phyloP scores from a whole-genome alignment of 495 filamentous ascomycete species.

The Astrocystis sublimbata region DNA sequence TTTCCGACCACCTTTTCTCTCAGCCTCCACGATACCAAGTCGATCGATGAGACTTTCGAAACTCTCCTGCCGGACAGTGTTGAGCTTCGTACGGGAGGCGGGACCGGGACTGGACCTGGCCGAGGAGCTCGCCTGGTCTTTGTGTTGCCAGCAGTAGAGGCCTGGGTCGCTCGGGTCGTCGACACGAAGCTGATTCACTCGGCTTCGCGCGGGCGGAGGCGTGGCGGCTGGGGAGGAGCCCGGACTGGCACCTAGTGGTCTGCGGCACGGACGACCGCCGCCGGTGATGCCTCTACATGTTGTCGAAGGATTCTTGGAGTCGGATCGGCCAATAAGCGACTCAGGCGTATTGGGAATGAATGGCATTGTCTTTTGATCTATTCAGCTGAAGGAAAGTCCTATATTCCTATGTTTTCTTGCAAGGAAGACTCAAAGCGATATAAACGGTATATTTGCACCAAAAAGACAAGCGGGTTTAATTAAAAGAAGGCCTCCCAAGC shows the following conservation, averaged over 20 bases:
- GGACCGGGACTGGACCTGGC: slow-evolving; percentile 45
- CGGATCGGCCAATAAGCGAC: slow-evolving; percentile 69
- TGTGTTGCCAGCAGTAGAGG: slow-evolving; percentile 90
- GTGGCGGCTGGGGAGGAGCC: slow-evolving; percentile 33
- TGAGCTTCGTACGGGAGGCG: slow-evolving; percentile 31
- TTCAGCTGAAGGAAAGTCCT: not conserved
- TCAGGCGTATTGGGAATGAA: slow-evolving; percentile 84
- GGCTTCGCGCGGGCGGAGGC: slow-evolving; percentile 35
- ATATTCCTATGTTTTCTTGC: not conserved
- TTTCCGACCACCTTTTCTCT: slow-evolving; percentile 35
- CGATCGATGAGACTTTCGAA: slow-evolving; percentile 81
- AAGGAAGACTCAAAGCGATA: too few species aligned
- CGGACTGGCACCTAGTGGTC: slow-evolving; percentile 54
- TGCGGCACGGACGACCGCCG: slow-evolving; percentile 76
- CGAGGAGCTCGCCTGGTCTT: slow-evolving; percentile 69
- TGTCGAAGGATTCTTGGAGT: slow-evolving; percentile 78
- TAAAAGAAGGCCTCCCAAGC: not conserved
- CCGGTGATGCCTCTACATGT: slow-evolving; percentile 87
- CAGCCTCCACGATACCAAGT: slow-evolving; percentile 66
- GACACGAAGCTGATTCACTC: slow-evolving; percentile 50
- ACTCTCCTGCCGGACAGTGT: slow-evolving; percentile 64
- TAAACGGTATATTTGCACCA: too few species aligned
- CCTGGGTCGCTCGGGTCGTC: slow-evolving; percentile 45
- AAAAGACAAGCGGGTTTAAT: not conserved
- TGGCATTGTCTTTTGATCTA: slow-evolving; percentile 55